A percentile compares a stretch with the other conserved stretches of the same genome.
These are phyloP conservation scores for Aspergillus melleus DNA, from an alignment of 2,329 filamentous ascomycete species.

Conservation along the genomic window DNA sequence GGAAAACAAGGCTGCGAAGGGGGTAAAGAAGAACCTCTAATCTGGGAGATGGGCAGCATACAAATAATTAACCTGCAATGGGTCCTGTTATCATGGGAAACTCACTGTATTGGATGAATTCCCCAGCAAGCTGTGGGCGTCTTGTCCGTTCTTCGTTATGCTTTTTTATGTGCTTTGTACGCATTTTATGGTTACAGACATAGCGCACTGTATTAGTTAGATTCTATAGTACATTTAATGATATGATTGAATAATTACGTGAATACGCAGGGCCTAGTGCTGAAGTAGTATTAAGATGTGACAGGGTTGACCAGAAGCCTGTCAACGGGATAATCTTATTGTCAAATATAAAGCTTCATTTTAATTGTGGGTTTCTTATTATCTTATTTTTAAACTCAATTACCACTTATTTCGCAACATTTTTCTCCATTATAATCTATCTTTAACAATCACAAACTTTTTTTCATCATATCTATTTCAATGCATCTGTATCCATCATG, in stretches of 20 bases:
- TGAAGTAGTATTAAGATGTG: too few relatives aligned
- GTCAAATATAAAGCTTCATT: too few relatives aligned
- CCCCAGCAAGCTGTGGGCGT: neutral
- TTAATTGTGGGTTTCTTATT: too few relatives aligned
- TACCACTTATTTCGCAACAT: too few relatives aligned
- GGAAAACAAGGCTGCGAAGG: conserved; percentile 50
- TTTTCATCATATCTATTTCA: too few relatives aligned
- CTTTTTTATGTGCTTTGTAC: neutral
- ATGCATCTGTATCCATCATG: too few relatives aligned
- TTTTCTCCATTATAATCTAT: too few relatives aligned
- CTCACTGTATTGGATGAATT: neutral
- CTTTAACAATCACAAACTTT: too few relatives aligned
- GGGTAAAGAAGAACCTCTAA: conserved; percentile 25
- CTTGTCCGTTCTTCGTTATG: neutral
- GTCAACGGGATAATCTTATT: too few relatives aligned
- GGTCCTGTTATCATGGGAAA: neutral
- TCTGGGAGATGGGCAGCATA: neutral
- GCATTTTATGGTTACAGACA: neutral
- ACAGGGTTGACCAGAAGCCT: too few relatives aligned
- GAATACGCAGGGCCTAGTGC: too few relatives aligned
- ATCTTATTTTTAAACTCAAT: too few relatives aligned
- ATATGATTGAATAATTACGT: neutral
- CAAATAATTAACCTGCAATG: neutral
- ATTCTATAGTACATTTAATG: neutral
- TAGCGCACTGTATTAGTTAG: neutral